Evolutionary conservation across 768 basidiomycete genomes (phyloP).

Genomic region (Tricholoma flavovirens): DNA sequence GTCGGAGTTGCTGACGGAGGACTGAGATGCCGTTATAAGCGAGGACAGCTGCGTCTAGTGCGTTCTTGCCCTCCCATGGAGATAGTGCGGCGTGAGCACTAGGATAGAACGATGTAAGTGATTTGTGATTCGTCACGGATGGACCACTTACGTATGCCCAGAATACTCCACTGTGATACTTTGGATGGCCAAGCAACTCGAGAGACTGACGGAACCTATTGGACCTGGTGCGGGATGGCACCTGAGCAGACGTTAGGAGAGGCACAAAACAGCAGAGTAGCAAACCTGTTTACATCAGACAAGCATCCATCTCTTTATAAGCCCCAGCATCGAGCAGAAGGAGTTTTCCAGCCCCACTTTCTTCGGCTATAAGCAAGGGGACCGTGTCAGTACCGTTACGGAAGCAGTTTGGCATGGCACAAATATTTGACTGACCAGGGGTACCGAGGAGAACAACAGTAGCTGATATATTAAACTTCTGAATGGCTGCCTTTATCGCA

Average conservation of each 20-base stretch:
- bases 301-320: conserved; percentile 72
- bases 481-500: conserved; percentile 56
- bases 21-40: conserved; percentile 76
- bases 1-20: conserved; percentile 75
- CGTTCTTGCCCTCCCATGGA: conserved; percentile 83
- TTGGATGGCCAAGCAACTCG: conserved; percentile 59
- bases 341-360: conserved; percentile 71
- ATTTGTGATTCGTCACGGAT: not conserved
- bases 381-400: no score
- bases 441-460: conserved; percentile 72
- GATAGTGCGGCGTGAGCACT: conserved; percentile 76
- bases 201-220: conserved; percentile 57
- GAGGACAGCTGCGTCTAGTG: conserved; percentile 79
- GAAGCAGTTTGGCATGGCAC: no score
- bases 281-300: conserved; percentile 70
- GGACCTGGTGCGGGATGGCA: conserved; percentile 81
- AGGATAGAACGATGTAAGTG: not conserved
- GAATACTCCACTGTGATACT: conserved; percentile 55
- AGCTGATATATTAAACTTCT: conserved; percentile 57
- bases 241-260: conserved; percentile 32
- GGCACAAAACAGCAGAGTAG: not conserved
- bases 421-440: conserved; percentile 47
- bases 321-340: conserved; percentile 63
- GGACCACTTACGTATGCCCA: conserved; percentile 57
- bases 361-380: conserved; percentile 54